Conservation (phyloP, 306 rosid genomes). For the Notholithocarpus densiflorus region DNA sequence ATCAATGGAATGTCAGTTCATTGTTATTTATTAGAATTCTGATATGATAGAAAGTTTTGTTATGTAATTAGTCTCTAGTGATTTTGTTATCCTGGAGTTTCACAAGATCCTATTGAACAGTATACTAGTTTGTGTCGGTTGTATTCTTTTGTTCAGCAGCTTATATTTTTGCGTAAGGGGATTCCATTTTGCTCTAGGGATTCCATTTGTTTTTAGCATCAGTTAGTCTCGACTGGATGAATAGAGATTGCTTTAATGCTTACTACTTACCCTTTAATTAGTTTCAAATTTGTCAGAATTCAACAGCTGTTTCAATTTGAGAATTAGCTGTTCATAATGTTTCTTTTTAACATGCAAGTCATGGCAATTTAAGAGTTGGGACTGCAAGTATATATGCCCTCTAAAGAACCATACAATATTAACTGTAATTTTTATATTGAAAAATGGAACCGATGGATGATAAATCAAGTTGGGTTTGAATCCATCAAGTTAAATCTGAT, state of each 20-base stretch:
- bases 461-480: too few species aligned
- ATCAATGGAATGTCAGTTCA: neutral
- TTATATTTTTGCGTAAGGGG: neutral
- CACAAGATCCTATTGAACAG: neutral
- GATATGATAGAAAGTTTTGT: neutral
- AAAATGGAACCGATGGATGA: too few species aligned
- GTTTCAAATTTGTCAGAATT: neutral
- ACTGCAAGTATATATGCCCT: too few species aligned
- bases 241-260: neutral
- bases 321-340: neutral
- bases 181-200: neutral
- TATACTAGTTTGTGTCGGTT: constrained; percentile 2
- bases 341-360: neutral
- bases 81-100: neutral
- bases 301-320: neutral
- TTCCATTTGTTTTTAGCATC: too few species aligned
- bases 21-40: neutral
- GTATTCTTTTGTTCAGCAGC: constrained; percentile 16
- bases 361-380: too few species aligned
- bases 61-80: neutral
- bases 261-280: neutral
- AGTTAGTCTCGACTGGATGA: neutral
- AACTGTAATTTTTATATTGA: too few species aligned
- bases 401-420: too few species aligned
- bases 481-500: too few species aligned